Evolutionary conservation across 116 monocot species (phyloP), one percentile per base, ranked within the genome.

Genomic region (Zostera marina): DNA sequence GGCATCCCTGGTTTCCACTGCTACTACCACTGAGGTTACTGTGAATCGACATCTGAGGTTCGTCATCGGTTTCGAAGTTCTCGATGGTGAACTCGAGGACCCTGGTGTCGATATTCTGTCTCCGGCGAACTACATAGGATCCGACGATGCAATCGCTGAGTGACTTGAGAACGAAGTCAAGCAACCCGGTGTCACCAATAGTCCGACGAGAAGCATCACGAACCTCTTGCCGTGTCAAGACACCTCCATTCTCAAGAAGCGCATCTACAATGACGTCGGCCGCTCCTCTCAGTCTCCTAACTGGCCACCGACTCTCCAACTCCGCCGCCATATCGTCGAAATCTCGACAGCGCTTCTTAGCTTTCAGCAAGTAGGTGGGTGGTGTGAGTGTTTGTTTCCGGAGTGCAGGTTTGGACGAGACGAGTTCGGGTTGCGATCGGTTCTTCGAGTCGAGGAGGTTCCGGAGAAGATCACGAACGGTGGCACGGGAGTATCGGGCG

Each of bases 101-200:
- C 2, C 82, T 70, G 19, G 70, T 88, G 42, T 25, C 11, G 6
- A 77, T 76, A 32, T 94, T 81, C 46, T 81, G 79, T 6, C 41
- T 52, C 22, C 94, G 76, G 48, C 82, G 78, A 38, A 94, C 73
- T 25, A 82, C 41, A 47, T 75, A 66, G 25, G 55, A 53, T 0
- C 59, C 75, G n/a, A 94, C 75, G 42, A 74, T 25, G 53, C 72
- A 72, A 52, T 88, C 73, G 47, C 88, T 81, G 42, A 94, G 44
- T 20, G 85, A 94, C 67, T 94, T 94, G 55, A 94, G 68, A 17
- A 94, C 94, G 57, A 82, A 94, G 59, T 94, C 94, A 21, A 94
- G 69, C 58, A 94, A 80, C 15, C 94, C 94, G 0, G 94, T 94
- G 68, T 94, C 94, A 8, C 94, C 94, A 54, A 94, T 85, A 44